Base-by-base conservation (phyloP, 2,329 filamentous ascomycete species). In the Aspergillus novofumigatus region DNA sequence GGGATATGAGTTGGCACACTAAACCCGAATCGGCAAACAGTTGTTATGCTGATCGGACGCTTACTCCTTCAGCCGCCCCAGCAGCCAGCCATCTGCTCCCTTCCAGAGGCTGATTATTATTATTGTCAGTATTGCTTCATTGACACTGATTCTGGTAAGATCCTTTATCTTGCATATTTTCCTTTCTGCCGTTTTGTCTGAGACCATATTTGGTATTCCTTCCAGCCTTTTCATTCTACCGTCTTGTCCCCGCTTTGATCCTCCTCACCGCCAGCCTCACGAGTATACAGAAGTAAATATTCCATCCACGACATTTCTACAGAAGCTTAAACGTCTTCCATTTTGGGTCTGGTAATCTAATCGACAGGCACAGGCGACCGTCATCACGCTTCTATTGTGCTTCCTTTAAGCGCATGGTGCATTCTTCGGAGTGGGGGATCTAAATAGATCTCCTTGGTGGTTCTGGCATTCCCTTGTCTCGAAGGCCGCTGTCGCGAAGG, bases 371-470 rank as follows among this genome's bases (percentile, higher is more conserved):
- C 14, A 25, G 23, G 6, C 23, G 8, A 23, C 14, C 5, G 44
- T 25, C 23, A 57, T 21, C 38, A 42, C 38, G 49, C 38, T 54
- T 61, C 51, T 52, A 58, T 55, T 62, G 35, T 49, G 51, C 17
- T 56, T 54, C 35, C 49, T 53, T 54, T 61, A 60, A 59, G 69
- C 74, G 72, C 71, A 77, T 77, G 75, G 75, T 76, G 65, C 69
- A 76, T 75, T 72, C 71, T 61, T 68, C 68, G 59, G 70, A 65
- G 70, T 70, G 70, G 75, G 75, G 66, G 75, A 72, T 77, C 75
- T 72, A 65, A 58, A 67, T 66, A 73, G 75, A 76, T 77, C 75
- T 74, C 75, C 75, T 71, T 64, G 65, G 65, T 70, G 65, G 62
- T 62, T 65, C 65, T 65, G 62, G 67, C 67, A 78, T 77, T 76